Evolutionary conservation across 2,329 filamentous ascomycete species (phyloP), one percentile per base, ranked within the genome.

Genomic region (Rhytidhysteron rufulum): DNA sequence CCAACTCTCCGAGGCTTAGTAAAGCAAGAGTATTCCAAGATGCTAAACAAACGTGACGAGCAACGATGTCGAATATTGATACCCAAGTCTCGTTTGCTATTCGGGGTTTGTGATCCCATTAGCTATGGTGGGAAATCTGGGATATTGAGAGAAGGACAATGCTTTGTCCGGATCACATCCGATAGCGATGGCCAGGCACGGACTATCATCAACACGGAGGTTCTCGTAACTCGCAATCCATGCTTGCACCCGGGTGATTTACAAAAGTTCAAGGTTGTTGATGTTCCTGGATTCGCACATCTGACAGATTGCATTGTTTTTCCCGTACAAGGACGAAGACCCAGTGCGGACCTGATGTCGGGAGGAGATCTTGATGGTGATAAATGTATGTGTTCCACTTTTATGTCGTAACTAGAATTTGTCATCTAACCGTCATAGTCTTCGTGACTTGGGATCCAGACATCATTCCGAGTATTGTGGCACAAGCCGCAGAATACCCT

Each of bases 381-480:
- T 45, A 65, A 51, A 20, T 70, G 66, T 67, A 52, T 50, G 60
- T 49, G n/a, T n/a, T n/a, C n/a, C n/a, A n/a, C n/a, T n/a, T n/a
- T n/a, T n/a, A n/a, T n/a, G n/a, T n/a, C n/a, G n/a, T n/a, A n/a
- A n/a, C n/a, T n/a, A n/a, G n/a, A n/a, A n/a, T n/a, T n/a, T n/a
- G n/a, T n/a, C n/a, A n/a, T n/a, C n/a, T 33, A 40, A 34, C 4
- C 20, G 24, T 17, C 13, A 2, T 35, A 69, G 65, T 69, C 40
- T 69, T 70, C 31, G 66, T 70, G 4, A 62, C 55, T 16, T 70
- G 67, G 67, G 67, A 70, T 46, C 51, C 36, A n/a, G 66, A 69
- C 17, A 43, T 70, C 3, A 57, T 70, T 3, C 67, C 66, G 5
- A 45, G 50, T 2, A 63, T 42, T 4, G 42, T 69, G 11, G 58